phyloP scores from a whole-genome alignment of 371 early-diverging fungal species.

The Dinochytrium kinnereticum region DNA sequence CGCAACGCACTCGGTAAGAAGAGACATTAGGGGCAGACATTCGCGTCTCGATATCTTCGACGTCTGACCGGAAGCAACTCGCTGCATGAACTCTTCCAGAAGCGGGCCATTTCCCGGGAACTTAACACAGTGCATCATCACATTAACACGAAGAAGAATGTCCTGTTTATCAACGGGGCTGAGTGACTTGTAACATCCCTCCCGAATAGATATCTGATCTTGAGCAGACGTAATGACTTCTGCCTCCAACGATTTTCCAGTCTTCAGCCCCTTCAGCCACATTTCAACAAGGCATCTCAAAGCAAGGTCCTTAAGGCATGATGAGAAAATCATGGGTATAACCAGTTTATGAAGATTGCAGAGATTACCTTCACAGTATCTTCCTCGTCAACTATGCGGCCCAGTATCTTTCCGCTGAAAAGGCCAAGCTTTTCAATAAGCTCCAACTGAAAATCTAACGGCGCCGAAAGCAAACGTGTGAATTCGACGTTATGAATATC shows the following conservation, averaged over 20 bases:
- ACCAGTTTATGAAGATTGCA: neutral
- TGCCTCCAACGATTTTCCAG: neutral
- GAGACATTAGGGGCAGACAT: conserved; percentile 18
- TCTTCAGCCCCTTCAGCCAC: conserved; percentile 67
- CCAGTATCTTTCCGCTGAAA: conserved; percentile 75
- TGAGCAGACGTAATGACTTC: neutral
- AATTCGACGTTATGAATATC: conserved; percentile 67
- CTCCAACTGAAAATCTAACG: conserved; percentile 37
- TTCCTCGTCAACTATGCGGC: conserved; percentile 82
- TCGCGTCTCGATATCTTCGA: conserved; percentile 20
- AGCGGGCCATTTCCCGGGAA: conserved; percentile 12
- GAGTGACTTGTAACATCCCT: neutral
- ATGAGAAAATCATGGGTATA: no score
- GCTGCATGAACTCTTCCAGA: conserved; percentile 6
- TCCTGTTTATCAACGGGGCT: neutral
- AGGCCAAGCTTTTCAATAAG: conserved; percentile 62
- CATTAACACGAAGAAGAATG: neutral
- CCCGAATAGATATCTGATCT: neutral
- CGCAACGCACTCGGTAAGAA: conserved; percentile 35
- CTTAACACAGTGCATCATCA: conserved; percentile 2
- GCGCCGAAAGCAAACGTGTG: neutral
- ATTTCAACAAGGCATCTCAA: conserved; percentile 73
- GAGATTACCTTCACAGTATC: conserved; percentile 61
- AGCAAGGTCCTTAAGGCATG: conserved; percentile 62
- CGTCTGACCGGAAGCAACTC: neutral